Evolutionary conservation across 1,284 basidiomycete species (phyloP).

Genomic region (Ustilago sp.): DNA sequence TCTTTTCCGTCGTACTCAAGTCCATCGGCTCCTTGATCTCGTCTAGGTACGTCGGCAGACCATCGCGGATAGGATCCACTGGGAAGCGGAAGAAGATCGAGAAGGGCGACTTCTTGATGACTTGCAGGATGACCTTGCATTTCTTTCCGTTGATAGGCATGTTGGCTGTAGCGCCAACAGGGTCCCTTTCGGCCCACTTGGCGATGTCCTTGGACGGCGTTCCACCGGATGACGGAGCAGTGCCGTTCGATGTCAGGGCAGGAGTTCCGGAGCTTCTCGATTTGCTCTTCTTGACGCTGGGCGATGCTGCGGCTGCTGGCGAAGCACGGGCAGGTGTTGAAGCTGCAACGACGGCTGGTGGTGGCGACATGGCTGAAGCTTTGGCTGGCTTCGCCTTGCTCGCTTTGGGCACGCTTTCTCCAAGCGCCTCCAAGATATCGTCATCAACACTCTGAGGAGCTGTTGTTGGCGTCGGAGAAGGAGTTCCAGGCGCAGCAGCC

Average conservation of each 20-base stretch:
- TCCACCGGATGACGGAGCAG: conserved; percentile 14
- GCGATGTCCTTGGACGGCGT: conserved; percentile 34
- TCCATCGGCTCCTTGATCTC: conserved; percentile 95
- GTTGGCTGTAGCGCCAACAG: conserved; percentile 46
- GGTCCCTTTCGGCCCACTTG: conserved; percentile 47
- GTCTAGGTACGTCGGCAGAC: conserved; percentile 91
- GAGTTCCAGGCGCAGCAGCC: conserved; percentile 9
- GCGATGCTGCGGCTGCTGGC: conserved; percentile 18
- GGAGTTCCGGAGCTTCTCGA: conserved; percentile 12
- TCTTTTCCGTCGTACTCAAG: conserved; percentile 83
- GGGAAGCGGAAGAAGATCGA: conserved; percentile 83
- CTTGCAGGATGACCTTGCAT: conserved; percentile 79
- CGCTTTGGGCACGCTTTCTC: conserved; percentile 40
- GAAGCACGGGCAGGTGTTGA: conserved; percentile 11
- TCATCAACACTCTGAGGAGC: conserved; percentile 42
- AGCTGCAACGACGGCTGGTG: conserved; percentile 11
- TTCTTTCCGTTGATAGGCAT: conserved; percentile 72
- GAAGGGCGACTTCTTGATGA: conserved; percentile 78
- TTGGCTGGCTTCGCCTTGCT: conserved; percentile 36
- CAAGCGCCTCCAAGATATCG: conserved; percentile 43
- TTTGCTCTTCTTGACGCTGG: conserved; percentile 30
- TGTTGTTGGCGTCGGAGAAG: conserved; percentile 17
- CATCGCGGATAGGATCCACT: conserved; percentile 79
- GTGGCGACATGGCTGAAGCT: conserved; percentile 15
- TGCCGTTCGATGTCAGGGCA: conserved; percentile 16